Percentiles rank a stretch among this genome's conserved stretches.
These are phyloP conservation scores for Wickerhamiella domercqiae DNA, from an alignment of 805 yeast species.

Conservation along the genomic window DNA sequence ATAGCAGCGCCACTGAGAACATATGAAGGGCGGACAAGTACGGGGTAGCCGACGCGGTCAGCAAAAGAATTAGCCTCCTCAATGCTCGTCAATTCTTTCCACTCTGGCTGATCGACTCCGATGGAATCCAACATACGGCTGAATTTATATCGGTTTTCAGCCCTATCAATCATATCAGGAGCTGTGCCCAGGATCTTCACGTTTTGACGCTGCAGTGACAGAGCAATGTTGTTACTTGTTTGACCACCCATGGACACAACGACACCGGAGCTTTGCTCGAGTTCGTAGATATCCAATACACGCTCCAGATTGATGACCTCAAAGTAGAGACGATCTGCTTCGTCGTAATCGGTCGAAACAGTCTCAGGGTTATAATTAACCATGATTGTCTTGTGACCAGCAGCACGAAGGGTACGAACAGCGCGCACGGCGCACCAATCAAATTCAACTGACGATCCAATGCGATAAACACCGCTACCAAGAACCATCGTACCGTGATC, in stretches of 20 bases:
- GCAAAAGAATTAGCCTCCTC: conserved; percentile 90
- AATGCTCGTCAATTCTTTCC: conserved; percentile 92
- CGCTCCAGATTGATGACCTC: conserved; percentile 91
- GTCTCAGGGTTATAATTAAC: conserved; percentile 97
- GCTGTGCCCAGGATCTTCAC: conserved; percentile 94
- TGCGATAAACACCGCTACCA: conserved; percentile 97
- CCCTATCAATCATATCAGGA: conserved; percentile 96
- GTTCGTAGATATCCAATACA: conserved; percentile 84
- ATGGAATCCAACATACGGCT: conserved; percentile 92
- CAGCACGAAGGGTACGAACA: conserved; percentile 78
- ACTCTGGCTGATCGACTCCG: conserved; percentile 97
- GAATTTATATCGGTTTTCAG: conserved; percentile 95
- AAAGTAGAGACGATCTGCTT: conserved; percentile 90
- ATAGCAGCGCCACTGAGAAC: conserved; percentile 98
- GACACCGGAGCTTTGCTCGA: conserved; percentile 82
- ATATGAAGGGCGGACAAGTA: conserved; percentile 91
- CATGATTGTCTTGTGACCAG: conserved; percentile 85
- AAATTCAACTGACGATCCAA: conserved; percentile 96
- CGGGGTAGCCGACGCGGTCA: conserved; percentile 81
- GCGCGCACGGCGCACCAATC: conserved; percentile 99
- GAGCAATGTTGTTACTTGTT: conserved; percentile 91
- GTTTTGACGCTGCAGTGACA: conserved; percentile 80
- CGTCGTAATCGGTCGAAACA: conserved; percentile 97
- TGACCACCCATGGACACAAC: conserved; percentile 98
- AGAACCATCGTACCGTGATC: conserved; percentile 91